These are phyloP conservation scores for Neofusicoccum parvum DNA, from an alignment of 2,329 filamentous ascomycete species.

Conservation along the genomic window DNA sequence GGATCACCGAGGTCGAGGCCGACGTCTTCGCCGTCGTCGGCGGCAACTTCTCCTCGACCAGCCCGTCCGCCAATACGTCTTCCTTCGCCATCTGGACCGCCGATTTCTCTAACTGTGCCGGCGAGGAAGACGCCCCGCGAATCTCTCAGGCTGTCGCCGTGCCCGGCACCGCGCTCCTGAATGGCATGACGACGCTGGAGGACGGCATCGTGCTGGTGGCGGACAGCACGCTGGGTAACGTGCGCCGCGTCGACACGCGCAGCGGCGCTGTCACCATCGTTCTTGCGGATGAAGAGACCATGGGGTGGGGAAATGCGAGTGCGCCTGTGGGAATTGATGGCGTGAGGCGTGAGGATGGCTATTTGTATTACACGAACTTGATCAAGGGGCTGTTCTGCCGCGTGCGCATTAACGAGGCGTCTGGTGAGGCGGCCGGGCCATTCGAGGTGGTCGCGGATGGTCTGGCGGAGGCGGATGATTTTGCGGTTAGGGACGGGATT, in stretches of 20 bases:
- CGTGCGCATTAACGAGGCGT: slow-evolving; percentile 23
- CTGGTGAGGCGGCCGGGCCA: neutral
- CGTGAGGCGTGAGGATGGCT: slow-evolving; percentile 22
- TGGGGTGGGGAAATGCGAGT: slow-evolving; percentile 21
- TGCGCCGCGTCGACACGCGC: slow-evolving; percentile 23
- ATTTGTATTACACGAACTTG: slow-evolving; percentile 29
- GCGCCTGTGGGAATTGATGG: slow-evolving; percentile 30
- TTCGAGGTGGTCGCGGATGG: neutral
- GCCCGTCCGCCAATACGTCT: no score
- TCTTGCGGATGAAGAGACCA: slow-evolving; percentile 23
- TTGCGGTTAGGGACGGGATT: neutral
- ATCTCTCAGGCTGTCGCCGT: slow-evolving; percentile 27
- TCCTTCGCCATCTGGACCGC: slow-evolving; percentile 13
- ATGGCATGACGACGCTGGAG: slow-evolving; percentile 28
- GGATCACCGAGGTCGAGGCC: slow-evolving; percentile 37
- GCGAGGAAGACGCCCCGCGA: no score
- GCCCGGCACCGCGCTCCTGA: slow-evolving; percentile 23
- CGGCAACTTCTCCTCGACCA: neutral
- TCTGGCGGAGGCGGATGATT: neutral
- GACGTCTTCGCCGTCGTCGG: slow-evolving; percentile 41
- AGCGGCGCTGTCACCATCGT: slow-evolving; percentile 20
- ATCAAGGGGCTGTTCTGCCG: slow-evolving; percentile 20
- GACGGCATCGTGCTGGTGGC: slow-evolving; percentile 27
- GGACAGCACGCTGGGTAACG: slow-evolving; percentile 27
- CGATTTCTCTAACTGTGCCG: neutral